phyloP scores from a whole-genome alignment of 192 early-diverging fungal genomes.

The Linnemannia schmuckeri region DNA sequence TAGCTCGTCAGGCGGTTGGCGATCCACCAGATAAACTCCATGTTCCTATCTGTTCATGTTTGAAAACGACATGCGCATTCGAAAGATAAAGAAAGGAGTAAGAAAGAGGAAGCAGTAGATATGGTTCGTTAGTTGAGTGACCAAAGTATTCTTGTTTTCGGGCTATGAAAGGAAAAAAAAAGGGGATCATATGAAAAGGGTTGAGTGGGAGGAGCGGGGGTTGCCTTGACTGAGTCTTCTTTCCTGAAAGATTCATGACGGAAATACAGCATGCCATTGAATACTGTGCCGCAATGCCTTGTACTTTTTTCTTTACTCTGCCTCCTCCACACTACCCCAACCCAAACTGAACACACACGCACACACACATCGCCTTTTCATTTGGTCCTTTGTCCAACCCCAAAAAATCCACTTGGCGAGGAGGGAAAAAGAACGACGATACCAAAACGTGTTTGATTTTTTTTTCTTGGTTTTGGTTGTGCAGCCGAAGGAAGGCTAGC shows the following conservation, averaged over 20 bases:
- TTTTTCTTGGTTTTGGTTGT: background rate
- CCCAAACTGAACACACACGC: background rate
- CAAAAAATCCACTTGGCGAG: background rate
- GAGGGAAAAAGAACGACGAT: background rate
- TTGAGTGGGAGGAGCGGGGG: background rate
- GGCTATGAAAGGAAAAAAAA: background rate
- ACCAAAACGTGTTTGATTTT: background rate
- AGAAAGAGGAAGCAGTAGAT: background rate
- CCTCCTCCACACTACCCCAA: background rate
- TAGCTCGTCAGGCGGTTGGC: conserved; percentile 64
- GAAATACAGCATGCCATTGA: background rate
- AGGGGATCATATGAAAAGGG: conserved; percentile 21
- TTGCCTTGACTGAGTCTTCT: background rate
- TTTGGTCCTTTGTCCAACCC: background rate
- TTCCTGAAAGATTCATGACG: background rate
- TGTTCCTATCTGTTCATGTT: conserved; percentile 54
- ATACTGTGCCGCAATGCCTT: background rate
- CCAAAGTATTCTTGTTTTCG: background rate
- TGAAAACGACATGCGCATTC: background rate
- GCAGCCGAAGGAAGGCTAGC: background rate
- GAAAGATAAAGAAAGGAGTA: background rate
- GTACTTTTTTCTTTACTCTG: background rate
- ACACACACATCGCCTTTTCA: background rate
- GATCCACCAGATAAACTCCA: conserved; percentile 58
- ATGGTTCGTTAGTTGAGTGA: background rate